A percentile compares a stretch with the other conserved stretches of the same genome.
These are phyloP conservation scores for Rhizophagus prolifer DNA, from an alignment of 192 early-diverging fungal genomes.

Conservation along the genomic window DNA sequence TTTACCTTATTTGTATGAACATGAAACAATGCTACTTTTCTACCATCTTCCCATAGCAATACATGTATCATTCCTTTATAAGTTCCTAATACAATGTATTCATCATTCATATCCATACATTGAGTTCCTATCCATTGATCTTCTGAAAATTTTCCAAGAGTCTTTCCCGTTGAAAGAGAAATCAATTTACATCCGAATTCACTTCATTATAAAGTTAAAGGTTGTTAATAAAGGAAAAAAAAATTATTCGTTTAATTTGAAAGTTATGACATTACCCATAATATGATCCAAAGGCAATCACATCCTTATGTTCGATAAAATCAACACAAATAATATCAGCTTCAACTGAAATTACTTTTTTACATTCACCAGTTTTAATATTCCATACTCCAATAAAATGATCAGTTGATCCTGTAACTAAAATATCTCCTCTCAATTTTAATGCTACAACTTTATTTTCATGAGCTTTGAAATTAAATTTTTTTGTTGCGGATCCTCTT, in stretches of 20 bases:
- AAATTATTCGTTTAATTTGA: background rate
- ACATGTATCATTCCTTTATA: slow-evolving; percentile 15
- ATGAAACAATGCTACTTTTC: slow-evolving; percentile 16
- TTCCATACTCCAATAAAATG: slow-evolving; percentile 10
- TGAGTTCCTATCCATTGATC: slow-evolving; percentile 13
- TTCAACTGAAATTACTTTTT: background rate
- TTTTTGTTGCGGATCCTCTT: background rate
- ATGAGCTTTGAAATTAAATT: background rate
- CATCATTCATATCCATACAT: slow-evolving; percentile 14
- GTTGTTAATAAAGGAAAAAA: background rate
- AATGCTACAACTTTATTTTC: background rate
- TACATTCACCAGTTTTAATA: background rate
- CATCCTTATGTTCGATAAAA: slow-evolving; percentile 11
- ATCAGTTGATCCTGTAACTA: slow-evolving; percentile 3
- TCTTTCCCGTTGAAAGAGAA: slow-evolving; percentile 7
- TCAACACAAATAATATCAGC: slow-evolving; percentile 14
- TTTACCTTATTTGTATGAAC: background rate
- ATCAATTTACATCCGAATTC: slow-evolving; percentile 9
- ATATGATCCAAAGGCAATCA: slow-evolving; percentile 14
- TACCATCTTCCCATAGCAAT: background rate
- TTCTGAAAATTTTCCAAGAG: background rate
- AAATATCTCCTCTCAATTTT: slow-evolving; percentile 16
- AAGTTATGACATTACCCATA: background rate
- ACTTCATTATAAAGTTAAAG: background rate
- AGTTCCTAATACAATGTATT: slow-evolving; percentile 10